Evolutionary conservation across 2,329 filamentous ascomycete species (phyloP).

Genomic region (Fusarium newnesense): DNA sequence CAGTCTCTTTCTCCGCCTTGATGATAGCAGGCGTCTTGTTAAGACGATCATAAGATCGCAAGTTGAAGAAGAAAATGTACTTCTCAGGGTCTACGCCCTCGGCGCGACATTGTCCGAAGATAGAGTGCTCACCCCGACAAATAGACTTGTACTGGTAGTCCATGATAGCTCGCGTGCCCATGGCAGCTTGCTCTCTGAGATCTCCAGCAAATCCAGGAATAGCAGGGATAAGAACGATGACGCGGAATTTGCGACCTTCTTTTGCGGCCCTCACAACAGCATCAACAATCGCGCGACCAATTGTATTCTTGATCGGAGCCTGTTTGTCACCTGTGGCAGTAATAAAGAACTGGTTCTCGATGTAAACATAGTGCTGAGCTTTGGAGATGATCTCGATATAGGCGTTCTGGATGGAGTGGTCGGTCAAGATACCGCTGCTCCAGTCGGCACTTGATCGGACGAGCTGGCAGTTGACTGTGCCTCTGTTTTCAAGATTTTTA

Average conservation of each 20-base stretch:
- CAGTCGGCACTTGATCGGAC: conserved; percentile 93
- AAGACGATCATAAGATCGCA: conserved; percentile 91
- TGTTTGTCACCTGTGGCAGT: conserved; percentile 93
- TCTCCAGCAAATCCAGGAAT: conserved; percentile 96
- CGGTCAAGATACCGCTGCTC: conserved; percentile 88
- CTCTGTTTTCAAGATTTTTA: conserved; percentile 72
- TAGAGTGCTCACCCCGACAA: conserved; percentile 89
- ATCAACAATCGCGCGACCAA: conserved; percentile 90
- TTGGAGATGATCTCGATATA: conserved; percentile 87
- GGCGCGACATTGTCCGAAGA: conserved; percentile 79
- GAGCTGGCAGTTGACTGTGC: conserved; percentile 83
- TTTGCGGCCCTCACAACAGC: conserved; percentile 84
- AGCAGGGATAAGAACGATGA: conserved; percentile 90
- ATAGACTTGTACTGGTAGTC: conserved; percentile 99
- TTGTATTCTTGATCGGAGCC: conserved; percentile 84
- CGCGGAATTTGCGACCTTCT: conserved; percentile 86
- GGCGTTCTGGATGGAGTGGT: conserved; percentile 88
- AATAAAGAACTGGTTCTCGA: conserved; percentile 99
- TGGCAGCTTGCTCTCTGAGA: conserved; percentile 82
- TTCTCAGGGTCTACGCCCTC: conserved; percentile 81
- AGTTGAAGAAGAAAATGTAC: conserved; percentile 93
- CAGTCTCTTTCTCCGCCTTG: conserved; percentile 81
- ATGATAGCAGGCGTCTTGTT: conserved; percentile 81
- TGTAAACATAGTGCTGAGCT: conserved; percentile 93
- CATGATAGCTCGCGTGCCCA: conserved; percentile 94